Base-by-base conservation (phyloP, 306 rosid genomes). In the Albizia julibrissin region DNA sequence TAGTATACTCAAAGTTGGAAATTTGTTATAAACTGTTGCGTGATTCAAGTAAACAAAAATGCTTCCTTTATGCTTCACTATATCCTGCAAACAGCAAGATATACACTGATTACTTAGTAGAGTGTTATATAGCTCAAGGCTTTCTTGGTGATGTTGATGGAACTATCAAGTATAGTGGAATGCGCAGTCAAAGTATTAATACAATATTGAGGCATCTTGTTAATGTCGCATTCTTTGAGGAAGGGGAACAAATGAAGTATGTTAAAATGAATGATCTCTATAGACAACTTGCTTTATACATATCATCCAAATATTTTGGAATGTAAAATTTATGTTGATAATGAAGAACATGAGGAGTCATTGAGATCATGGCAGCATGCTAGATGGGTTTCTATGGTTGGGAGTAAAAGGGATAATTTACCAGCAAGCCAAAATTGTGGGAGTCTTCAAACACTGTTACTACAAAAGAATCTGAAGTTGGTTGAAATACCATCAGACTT, bases 71-170 rank as follows among this genome's bases (percentile, higher is more conserved):
- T 27, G 72, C 78, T 29, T 81, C 85, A 73, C 10, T 86, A 56
- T 83, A 83, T 21, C 87, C 76, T 8, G 83, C 79, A 27, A 69
- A 86, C 2, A 66, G 26, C 50, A 69, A 77, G 37, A 62, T 86
- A 44, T 44, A 67, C 76, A 46, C 74, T 10, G 61, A 72, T 59
- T 47, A 83, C 75, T 66, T 83, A 47, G 80, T 86, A 54, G 89
- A 86, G 61, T 86, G 85, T 72, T 86, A 79, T 80, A 67, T 74
- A n/a, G 81, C 78, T 3, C 75, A 75, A 21, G 74, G 81, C 26
- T 75, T 84, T 18, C 74, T 84, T 1, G 87, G 78, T 37, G 81
- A 75, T 39, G 31, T 75, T 69, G 64, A 75, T 80, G 52, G 65
- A 50, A 6, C 4, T 50, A 1, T 21, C 1, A 18, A 16, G 2